These are phyloP conservation scores for Gymnopilus dilepis DNA, from an alignment of 768 basidiomycete genomes.

Conservation along the genomic window DNA sequence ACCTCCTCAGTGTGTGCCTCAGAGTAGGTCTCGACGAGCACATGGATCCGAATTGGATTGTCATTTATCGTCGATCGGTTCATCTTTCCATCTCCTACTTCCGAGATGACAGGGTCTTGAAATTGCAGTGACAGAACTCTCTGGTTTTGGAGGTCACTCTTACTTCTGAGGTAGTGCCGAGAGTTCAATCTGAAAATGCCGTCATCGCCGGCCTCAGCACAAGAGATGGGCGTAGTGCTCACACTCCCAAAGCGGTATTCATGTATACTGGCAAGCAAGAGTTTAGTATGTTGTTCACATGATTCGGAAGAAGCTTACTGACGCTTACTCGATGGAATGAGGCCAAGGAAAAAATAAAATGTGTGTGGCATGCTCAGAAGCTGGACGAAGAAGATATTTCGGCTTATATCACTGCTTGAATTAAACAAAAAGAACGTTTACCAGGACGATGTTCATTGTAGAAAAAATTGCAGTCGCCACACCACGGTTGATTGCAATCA, in stretches of 20 bases:
- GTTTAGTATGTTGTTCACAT: not conserved
- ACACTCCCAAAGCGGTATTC: not conserved
- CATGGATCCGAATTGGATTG: no score
- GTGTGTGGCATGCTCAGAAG: not conserved
- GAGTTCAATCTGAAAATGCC: no score
- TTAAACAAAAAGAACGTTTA: not conserved
- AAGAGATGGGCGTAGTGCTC: no score
- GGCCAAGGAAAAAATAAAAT: not conserved
- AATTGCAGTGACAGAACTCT: no score
- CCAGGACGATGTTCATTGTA: slow-evolving; percentile 21
- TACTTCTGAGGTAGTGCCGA: no score
- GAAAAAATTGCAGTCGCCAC: slow-evolving; percentile 24
- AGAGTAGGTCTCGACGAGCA: not conserved
- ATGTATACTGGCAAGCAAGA: not conserved
- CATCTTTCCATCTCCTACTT: no score
- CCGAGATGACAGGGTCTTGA: no score
- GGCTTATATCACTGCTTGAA: no score
- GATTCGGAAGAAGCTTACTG: not conserved
- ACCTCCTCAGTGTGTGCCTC: not conserved
- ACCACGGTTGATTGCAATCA: slow-evolving; percentile 29
- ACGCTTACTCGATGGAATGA: not conserved
- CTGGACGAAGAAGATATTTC: not conserved
- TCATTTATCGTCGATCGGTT: no score
- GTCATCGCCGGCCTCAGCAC: no score
- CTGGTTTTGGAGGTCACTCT: no score